These are phyloP conservation scores for Beauveria asiatica DNA, from an alignment of 2,329 filamentous ascomycete genomes.

Conservation along the genomic window DNA sequence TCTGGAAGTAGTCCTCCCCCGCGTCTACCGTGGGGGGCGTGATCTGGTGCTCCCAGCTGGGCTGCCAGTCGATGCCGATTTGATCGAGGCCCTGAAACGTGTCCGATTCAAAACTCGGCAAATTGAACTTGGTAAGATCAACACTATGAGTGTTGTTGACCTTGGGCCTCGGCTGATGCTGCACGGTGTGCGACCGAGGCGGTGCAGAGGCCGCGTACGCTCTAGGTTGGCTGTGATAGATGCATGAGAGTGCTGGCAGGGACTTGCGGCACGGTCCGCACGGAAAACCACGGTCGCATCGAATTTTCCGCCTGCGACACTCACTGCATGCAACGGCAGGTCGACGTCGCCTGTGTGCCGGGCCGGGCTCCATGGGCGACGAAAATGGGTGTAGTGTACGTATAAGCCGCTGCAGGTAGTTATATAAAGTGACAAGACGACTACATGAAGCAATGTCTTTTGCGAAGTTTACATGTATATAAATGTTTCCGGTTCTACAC, in stretches of 20 bases:
- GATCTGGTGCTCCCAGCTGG: not conserved
- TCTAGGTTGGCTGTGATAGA: slow-evolving; percentile 12
- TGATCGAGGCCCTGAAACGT: not conserved
- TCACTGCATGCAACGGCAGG: slow-evolving; percentile 15
- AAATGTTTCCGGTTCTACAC: not conserved
- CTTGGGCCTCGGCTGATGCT: not conserved
- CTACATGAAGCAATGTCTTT: no score
- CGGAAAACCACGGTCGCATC: slow-evolving; percentile 13
- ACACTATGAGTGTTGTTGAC: not conserved
- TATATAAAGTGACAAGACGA: not conserved
- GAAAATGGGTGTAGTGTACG: not conserved
- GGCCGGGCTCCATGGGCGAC: slow-evolving; percentile 12
- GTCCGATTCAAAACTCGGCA: not conserved
- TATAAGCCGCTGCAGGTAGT: not conserved
- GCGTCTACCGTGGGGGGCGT: not conserved
- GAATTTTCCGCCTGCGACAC: slow-evolving; percentile 14
- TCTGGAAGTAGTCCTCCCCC: not conserved
- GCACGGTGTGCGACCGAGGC: not conserved
- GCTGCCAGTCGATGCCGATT: not conserved
- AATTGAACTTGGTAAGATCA: not conserved
- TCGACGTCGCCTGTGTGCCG: slow-evolving; percentile 13
- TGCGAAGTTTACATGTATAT: not conserved
- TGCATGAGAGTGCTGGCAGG: slow-evolving; percentile 11
- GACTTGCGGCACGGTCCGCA: slow-evolving; percentile 15
- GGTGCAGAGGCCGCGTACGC: not conserved